A percentile compares a stretch with the other conserved stretches of the same genome.
Evolutionary conservation across 2,329 filamentous ascomycete genomes (phyloP).

Genomic region (Aspergillus sp.): DNA sequence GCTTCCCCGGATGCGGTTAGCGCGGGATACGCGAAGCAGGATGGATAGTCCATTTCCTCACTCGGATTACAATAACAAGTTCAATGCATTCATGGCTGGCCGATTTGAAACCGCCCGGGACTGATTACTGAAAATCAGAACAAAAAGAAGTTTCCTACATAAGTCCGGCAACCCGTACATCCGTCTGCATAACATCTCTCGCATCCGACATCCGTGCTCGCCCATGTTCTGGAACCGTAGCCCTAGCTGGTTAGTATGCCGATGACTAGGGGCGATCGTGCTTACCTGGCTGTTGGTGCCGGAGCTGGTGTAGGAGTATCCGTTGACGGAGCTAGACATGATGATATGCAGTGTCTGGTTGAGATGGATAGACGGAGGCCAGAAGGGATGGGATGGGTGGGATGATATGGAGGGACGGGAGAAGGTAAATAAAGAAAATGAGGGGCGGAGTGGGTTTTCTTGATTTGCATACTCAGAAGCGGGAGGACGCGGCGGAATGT

Average conservation of each 20-base stretch:
- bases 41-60: no score
- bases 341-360: not conserved
- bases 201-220: not conserved
- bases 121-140: no score
- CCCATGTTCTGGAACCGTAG: slow-evolving; percentile 51
- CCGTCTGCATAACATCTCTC: not conserved
- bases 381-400: not conserved
- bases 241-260: slow-evolving; percentile 41
- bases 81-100: no score
- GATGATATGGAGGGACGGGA: not conserved
- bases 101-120: no score
- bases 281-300: slow-evolving; percentile 65
- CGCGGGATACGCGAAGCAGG: no score
- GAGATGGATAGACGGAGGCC: not conserved
- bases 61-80: no score
- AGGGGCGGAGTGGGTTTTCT: no score
- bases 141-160: no score
- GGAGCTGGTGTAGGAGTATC: slow-evolving; percentile 42
- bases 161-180: not conserved
- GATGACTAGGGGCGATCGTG: not conserved
- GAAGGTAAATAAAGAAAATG: not conserved
- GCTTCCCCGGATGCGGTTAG: no score
- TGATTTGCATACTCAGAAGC: no score
- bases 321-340: slow-evolving; percentile 22
- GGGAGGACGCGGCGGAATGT: no score